Percentiles rank a stretch among this genome's conserved stretches.
Conservation (phyloP, 257 asterid genomes). For the Pogostemon cablin region DNA sequence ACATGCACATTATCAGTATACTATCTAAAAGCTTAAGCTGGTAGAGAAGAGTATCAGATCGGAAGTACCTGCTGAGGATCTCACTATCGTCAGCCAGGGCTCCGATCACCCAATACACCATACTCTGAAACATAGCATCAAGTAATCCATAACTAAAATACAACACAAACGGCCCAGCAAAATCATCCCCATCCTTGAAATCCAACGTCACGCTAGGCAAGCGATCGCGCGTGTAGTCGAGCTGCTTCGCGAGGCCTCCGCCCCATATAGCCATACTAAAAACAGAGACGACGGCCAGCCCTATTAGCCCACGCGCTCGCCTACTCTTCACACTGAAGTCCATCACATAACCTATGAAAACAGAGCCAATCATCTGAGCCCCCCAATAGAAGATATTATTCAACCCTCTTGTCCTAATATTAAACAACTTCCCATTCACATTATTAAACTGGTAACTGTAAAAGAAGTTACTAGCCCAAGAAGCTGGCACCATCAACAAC, state of each 20-base stretch:
- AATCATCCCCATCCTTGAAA: slow-evolving; percentile 69
- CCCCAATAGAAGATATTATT: slow-evolving; percentile 57
- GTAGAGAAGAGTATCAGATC: too few relatives aligned
- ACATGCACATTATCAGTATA: too few relatives aligned
- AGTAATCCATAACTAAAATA: slow-evolving; percentile 87
- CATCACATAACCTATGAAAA: slow-evolving; percentile 54
- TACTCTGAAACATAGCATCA: slow-evolving; percentile 92
- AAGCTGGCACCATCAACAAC: slow-evolving; percentile 82
- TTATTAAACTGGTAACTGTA: slow-evolving; percentile 89
- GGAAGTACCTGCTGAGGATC: slow-evolving; percentile 77
- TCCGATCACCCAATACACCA: slow-evolving; percentile 94
- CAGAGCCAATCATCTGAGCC: slow-evolving; percentile 93
- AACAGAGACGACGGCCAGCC: slow-evolving; percentile 38
- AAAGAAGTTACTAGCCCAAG: slow-evolving; percentile 93
- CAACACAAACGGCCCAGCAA: slow-evolving; percentile 82
- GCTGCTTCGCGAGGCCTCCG: slow-evolving; percentile 84
- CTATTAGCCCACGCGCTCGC: slow-evolving; percentile 56
- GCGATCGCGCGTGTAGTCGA: slow-evolving; percentile 46
- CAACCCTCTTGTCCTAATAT: slow-evolving; percentile 79
- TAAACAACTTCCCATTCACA: slow-evolving; percentile 76
- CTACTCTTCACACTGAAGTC: slow-evolving; percentile 78
- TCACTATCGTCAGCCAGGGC: slow-evolving; percentile 88
- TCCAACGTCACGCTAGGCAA: slow-evolving; percentile 51
- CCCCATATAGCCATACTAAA: slow-evolving; percentile 86
- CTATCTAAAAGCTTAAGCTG: too few relatives aligned